Evolutionary conservation across 257 asterid genomes (phyloP).

Genomic region (Verbascum thapsus): DNA sequence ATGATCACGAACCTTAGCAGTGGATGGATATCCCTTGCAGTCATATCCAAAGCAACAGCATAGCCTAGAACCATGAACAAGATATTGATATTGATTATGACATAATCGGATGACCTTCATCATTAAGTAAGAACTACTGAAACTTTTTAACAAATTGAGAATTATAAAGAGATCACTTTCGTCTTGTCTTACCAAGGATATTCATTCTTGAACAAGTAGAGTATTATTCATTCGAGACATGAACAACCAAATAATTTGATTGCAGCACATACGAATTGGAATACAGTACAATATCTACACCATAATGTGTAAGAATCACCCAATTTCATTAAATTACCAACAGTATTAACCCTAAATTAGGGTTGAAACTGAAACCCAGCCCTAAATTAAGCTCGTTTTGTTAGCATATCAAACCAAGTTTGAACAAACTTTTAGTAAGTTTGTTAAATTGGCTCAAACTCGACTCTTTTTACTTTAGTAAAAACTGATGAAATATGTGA

Average conservation of each 20-base stretch:
- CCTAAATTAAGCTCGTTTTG: too few relatives aligned
- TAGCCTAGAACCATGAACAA: slow-evolving; percentile 58
- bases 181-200: slow-evolving; percentile 10
- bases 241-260: slow-evolving; percentile 18
- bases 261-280: slow-evolving; percentile 1
- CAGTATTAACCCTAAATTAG: too few relatives aligned
- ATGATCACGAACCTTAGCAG: slow-evolving; percentile 72
- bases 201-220: slow-evolving; percentile 10
- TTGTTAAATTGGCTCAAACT: too few relatives aligned
- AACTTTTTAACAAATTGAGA: background rate
- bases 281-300: too few relatives aligned
- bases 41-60: slow-evolving; percentile 99
- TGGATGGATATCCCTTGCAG: slow-evolving; percentile 94
- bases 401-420: too few relatives aligned
- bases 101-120: slow-evolving; percentile 7
- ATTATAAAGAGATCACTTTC: background rate
- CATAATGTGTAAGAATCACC: too few relatives aligned
- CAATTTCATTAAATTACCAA: too few relatives aligned
- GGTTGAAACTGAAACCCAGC: too few relatives aligned
- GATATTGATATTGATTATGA: background rate
- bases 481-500: too few relatives aligned
- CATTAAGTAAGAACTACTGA: background rate
- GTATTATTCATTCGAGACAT: background rate
- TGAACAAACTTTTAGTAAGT: too few relatives aligned
- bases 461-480: too few relatives aligned